Percentiles rank a stretch among this genome's conserved stretches.
These are phyloP conservation scores for Pelargonium myrrhifolium DNA, from an alignment of 441 rosid genomes.

Conservation along the genomic window DNA sequence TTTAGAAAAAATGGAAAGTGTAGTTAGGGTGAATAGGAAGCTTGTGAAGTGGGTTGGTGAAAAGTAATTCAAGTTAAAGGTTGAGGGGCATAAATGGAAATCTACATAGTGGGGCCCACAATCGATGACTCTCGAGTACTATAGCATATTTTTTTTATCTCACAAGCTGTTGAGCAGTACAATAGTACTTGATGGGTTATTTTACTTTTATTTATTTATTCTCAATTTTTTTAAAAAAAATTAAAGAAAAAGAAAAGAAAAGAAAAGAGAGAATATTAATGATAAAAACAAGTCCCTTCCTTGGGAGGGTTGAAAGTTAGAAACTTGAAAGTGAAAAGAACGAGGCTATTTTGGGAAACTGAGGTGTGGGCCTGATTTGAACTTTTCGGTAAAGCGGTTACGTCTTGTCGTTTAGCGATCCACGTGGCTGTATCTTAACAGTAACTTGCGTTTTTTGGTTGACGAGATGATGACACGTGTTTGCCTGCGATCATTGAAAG, in stretches of 20 bases:
- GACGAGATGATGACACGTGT: too few species aligned
- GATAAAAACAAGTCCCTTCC: too few species aligned
- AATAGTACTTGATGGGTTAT: neutral
- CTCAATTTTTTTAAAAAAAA: too few species aligned
- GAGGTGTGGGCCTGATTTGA: neutral
- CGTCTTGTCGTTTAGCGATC: neutral
- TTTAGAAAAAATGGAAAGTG: too few species aligned
- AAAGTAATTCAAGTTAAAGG: conserved; percentile 5
- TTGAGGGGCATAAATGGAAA: neutral
- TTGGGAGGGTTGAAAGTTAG: neutral
- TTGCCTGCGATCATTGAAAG: too few species aligned
- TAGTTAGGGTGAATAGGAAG: too few species aligned
- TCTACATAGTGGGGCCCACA: neutral
- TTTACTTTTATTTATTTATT: neutral
- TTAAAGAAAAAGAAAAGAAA: neutral
- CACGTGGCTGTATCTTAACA: neutral
- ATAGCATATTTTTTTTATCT: neutral
- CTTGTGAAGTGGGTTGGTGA: too few species aligned
- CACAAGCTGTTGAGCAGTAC: neutral
- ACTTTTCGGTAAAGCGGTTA: conserved; percentile 1
- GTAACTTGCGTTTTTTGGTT: too few species aligned
- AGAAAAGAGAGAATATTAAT: neutral
- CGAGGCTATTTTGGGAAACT: neutral
- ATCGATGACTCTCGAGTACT: neutral
- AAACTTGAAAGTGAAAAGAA: neutral